Evolutionary conservation across 345 rosid genomes (phyloP).

Genomic region (Citrus maxima): DNA sequence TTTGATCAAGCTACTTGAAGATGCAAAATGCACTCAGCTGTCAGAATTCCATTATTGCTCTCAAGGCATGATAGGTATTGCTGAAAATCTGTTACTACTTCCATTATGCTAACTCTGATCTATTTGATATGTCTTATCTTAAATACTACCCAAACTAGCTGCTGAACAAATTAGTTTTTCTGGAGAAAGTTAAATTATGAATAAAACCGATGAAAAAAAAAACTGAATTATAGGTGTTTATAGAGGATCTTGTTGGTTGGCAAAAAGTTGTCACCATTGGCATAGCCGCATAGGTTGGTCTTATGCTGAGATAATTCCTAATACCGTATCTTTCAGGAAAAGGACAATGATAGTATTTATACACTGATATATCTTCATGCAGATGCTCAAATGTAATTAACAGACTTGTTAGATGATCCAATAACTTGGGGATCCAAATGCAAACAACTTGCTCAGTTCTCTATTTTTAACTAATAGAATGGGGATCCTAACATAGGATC

Average conservation of each 20-base stretch:
- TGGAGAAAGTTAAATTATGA: neutral
- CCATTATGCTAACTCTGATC: neutral
- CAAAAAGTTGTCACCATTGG: too few relatives aligned
- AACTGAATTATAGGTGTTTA: neutral
- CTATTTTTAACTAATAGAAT: neutral
- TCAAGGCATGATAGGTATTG: conserved; percentile 49
- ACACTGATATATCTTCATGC: too few relatives aligned
- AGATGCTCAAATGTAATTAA: too few relatives aligned
- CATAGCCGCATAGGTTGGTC: neutral
- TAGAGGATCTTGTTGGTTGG: neutral
- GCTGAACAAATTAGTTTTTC: neutral
- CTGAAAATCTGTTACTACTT: neutral
- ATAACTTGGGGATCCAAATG: too few relatives aligned
- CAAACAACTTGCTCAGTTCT: too few relatives aligned
- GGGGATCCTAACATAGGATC: neutral
- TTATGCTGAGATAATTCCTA: neutral
- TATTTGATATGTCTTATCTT: too few relatives aligned
- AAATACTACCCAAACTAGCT: neutral
- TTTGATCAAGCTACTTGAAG: conserved; percentile 73
- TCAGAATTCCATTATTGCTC: conserved; percentile 30
- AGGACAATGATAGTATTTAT: neutral
- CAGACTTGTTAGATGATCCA: too few relatives aligned
- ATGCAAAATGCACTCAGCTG: conserved; percentile 44
- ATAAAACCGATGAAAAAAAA: too few relatives aligned
- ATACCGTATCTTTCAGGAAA: neutral